phyloP scores from a whole-genome alignment of 2,329 filamentous ascomycete species.

The Botrytis galanthina region DNA sequence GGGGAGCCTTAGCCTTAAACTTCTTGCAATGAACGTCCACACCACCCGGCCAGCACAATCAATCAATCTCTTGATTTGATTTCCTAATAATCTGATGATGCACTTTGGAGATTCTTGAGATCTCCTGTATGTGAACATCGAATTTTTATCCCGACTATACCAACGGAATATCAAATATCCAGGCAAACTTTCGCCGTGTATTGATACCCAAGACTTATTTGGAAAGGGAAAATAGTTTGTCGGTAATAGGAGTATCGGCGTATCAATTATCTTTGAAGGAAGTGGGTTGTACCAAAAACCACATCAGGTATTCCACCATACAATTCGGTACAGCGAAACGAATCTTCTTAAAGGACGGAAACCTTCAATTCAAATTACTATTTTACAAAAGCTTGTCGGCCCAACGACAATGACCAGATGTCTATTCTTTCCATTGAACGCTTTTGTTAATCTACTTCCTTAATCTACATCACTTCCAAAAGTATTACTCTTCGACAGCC shows the following conservation, averaged over 20 bases:
- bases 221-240: slow-evolving; percentile 5
- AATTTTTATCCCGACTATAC: neutral
- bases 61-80: slow-evolving; percentile 14
- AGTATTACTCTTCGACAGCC: slow-evolving; percentile 30
- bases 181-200: neutral
- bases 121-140: slow-evolving; percentile 10
- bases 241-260: slow-evolving; percentile 18
- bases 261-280: slow-evolving; percentile 19
- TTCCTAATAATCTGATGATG: slow-evolving; percentile 2
- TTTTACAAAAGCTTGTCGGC: slow-evolving; percentile 30
- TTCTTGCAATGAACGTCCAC: neutral
- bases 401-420: slow-evolving; percentile 41
- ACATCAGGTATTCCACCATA: slow-evolving; percentile 12
- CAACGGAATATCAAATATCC: neutral
- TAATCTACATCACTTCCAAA: slow-evolving; percentile 36
- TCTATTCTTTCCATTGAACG: slow-evolving; percentile 38
- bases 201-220: neutral
- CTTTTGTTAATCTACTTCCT: slow-evolving; percentile 39
- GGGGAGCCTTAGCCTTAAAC: slow-evolving; percentile 12
- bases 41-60: slow-evolving; percentile 4
- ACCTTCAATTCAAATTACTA: neutral
- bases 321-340: slow-evolving; percentile 15
- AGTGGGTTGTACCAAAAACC: slow-evolving; percentile 20
- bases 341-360: slow-evolving; percentile 5
- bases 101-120: slow-evolving; percentile 9